Evolutionary conservation across 1,139 yeast species (phyloP).

Genomic region (Arxiozyma telluris): DNA sequence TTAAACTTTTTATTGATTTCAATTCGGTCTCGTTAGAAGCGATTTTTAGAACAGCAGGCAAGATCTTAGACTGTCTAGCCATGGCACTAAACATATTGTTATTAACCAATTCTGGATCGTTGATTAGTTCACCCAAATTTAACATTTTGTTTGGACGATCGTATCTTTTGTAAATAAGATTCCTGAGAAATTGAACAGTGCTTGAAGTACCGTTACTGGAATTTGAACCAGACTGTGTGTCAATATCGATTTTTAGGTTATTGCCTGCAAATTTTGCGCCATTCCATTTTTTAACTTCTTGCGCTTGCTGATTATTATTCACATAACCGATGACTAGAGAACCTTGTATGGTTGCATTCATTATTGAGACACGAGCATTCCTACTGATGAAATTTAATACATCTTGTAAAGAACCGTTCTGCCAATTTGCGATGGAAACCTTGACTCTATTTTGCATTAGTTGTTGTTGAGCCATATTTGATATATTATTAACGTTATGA

Average conservation of each 20-base stretch:
- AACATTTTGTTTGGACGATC: conserved; percentile 56
- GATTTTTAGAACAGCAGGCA: conserved; percentile 83
- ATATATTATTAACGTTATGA: conserved; percentile 4
- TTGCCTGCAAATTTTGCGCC: conserved; percentile 82
- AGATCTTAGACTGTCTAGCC: conserved; percentile 65
- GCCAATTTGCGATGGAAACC: conserved; percentile 60
- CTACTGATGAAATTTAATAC: conserved; percentile 63
- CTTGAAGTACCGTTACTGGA: conserved; percentile 25
- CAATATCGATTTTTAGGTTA: conserved; percentile 45
- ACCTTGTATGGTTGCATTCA: conserved; percentile 41
- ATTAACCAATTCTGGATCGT: conserved; percentile 52
- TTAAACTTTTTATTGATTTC: conserved; percentile 56
- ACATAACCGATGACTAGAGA: conserved; percentile 50
- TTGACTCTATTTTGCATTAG: conserved; percentile 21
- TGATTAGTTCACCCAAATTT: conserved; percentile 56
- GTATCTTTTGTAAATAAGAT: conserved; percentile 58
- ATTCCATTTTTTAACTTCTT: conserved; percentile 49
- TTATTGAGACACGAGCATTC: conserved; percentile 53
- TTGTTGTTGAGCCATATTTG: conserved; percentile 14
- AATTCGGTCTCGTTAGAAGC: conserved; percentile 44
- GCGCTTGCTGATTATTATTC: conserved; percentile 46
- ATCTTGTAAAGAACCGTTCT: conserved; percentile 67
- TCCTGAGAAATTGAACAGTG: conserved; percentile 55
- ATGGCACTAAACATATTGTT: conserved; percentile 60
- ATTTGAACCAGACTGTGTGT: conserved; percentile 13